Conservation (phyloP, 257 asterid species). For the Leonotis leonurus region DNA sequence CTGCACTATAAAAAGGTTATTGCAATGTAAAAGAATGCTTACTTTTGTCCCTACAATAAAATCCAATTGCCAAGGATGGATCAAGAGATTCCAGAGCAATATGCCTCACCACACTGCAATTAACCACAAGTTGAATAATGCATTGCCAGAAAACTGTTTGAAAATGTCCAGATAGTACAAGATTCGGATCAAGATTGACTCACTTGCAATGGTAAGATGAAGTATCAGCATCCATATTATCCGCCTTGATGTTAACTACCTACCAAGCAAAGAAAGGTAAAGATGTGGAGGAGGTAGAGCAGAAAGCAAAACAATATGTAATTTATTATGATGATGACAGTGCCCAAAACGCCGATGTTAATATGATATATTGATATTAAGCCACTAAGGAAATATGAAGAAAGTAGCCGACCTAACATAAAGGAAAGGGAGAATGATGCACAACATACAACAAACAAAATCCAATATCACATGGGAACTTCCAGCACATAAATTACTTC, state of each 20-base stretch:
- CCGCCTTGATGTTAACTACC: constrained; percentile 59
- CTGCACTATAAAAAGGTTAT: no score
- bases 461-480: background rate
- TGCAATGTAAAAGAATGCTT: constrained; percentile 18
- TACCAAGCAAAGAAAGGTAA: constrained; percentile 35
- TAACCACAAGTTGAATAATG: constrained; percentile 9
- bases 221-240: constrained; percentile 49
- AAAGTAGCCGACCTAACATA: no score
- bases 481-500: background rate
- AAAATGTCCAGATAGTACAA: background rate
- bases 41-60: constrained; percentile 78
- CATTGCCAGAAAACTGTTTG: background rate
- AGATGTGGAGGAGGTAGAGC: background rate
- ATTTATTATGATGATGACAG: background rate
- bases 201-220: constrained; percentile 89
- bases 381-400: no score
- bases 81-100: constrained; percentile 82
- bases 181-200: no score
- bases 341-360: background rate
- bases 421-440: background rate
- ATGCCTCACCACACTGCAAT: constrained; percentile 58
- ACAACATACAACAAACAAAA: background rate
- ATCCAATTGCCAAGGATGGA: constrained; percentile 89
- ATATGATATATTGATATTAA: no score
- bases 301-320: background rate